Percentiles rank a stretch among this genome's conserved stretches.
Conservation (phyloP, 176 grass and related monocot genomes). For the Stipa capillata region DNA sequence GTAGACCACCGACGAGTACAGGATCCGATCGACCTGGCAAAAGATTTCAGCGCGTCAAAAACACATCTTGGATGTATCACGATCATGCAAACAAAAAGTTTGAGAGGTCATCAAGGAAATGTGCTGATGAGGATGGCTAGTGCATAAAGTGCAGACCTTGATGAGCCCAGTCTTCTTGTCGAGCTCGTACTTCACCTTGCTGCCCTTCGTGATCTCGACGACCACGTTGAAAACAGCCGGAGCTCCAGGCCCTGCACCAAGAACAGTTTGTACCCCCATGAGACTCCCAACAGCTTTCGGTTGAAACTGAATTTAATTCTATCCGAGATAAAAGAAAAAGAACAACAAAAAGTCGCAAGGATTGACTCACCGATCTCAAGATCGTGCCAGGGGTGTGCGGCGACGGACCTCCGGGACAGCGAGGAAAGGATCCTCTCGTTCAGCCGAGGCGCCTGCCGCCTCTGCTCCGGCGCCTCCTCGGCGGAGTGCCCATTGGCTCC, state of each 20-base stretch:
- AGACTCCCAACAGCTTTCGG: not conserved
- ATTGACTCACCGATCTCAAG: slow-evolving; percentile 64
- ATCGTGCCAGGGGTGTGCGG: slow-evolving; percentile 98
- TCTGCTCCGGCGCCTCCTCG: slow-evolving; percentile 1
- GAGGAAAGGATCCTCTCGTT: slow-evolving; percentile 94
- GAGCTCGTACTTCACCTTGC: slow-evolving; percentile 98
- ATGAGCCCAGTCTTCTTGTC: slow-evolving; percentile 97
- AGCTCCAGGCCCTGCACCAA: slow-evolving; percentile 50
- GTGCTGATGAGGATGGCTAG: not conserved
- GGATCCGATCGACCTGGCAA: slow-evolving; percentile 60
- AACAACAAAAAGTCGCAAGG: not conserved
- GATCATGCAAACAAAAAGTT: not conserved
- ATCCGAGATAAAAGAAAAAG: not conserved
- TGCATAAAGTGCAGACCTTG: slow-evolving; percentile 59
- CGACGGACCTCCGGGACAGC: slow-evolving; percentile 74
- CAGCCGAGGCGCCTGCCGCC: slow-evolving; percentile 32
- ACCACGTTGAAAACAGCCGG: slow-evolving; percentile 93
- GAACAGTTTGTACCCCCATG: not conserved
- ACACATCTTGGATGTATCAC: not conserved
- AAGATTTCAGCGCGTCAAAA: not conserved
- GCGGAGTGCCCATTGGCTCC: not conserved
- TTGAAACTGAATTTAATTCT: too few relatives aligned
- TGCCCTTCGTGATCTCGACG: slow-evolving; percentile 87
- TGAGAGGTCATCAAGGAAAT: not conserved
- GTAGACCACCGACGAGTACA: slow-evolving; percentile 92